A percentile compares a stretch with the other conserved stretches of the same genome.
Conservation (phyloP, 2,329 filamentous ascomycete species). For the Neofusicoccum laricinum region DNA sequence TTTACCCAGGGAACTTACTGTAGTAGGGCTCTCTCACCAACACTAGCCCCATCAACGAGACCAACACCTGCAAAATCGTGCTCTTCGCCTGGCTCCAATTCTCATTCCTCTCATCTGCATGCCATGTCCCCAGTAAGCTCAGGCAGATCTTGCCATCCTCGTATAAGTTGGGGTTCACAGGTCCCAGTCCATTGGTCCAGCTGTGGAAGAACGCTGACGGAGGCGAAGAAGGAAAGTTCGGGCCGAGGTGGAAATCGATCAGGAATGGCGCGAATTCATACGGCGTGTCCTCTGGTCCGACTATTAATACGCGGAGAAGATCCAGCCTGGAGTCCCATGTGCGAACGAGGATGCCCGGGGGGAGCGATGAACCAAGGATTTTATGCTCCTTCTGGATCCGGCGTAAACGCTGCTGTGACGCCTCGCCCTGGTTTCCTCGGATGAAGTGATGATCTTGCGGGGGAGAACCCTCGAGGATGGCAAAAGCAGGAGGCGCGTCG, state of each 20-base stretch:
- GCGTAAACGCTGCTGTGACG: conserved; percentile 45
- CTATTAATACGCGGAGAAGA: conserved; percentile 56
- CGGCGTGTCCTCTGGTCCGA: conserved; percentile 58
- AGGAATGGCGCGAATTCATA: conserved; percentile 61
- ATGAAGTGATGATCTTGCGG: conserved; percentile 39
- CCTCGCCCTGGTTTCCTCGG: conserved; percentile 15
- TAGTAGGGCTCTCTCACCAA: conserved; percentile 61
- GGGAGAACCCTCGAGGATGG: conserved; percentile 34
- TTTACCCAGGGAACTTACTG: conserved; percentile 38
- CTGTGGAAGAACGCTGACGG: conserved; percentile 59
- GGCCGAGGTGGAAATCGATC: conserved; percentile 55
- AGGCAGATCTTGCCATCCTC: conserved; percentile 62
- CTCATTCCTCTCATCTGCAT: conserved; percentile 51
- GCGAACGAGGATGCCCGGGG: conserved; percentile 56
- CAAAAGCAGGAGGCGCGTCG: conserved; percentile 26
- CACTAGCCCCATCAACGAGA: conserved; percentile 57
- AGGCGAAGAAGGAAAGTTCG: conserved; percentile 50
- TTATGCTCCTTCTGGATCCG: conserved; percentile 57
- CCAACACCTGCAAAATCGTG: conserved; percentile 56
- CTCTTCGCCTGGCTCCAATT: conserved; percentile 53
- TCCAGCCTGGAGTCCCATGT: conserved; percentile 60
- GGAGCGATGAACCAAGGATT: conserved; percentile 55
- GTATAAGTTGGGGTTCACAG: conserved; percentile 62
- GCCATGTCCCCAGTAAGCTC: conserved; percentile 59
- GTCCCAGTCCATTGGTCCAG: conserved; percentile 52